phyloP scores from a whole-genome alignment of 179 eudicot species.

The Corrigiola litoralis region DNA sequence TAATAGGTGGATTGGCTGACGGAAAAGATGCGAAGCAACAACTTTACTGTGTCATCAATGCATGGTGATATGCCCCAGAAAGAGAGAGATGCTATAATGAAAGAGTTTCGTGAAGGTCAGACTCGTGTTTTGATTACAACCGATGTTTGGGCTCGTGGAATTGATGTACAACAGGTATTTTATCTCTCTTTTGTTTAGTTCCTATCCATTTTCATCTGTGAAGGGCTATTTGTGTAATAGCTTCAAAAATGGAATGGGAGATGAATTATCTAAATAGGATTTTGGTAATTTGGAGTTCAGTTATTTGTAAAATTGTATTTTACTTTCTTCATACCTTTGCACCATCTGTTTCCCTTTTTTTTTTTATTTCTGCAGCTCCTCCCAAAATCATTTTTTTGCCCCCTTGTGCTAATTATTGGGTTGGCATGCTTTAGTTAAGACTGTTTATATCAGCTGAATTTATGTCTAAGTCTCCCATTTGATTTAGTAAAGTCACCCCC shows the following conservation, averaged over 20 bases:
- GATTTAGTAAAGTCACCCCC: too few relatives aligned
- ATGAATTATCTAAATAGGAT: too few relatives aligned
- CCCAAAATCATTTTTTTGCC: too few relatives aligned
- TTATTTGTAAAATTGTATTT: too few relatives aligned
- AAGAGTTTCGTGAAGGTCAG: constrained; percentile 64
- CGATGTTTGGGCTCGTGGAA: constrained; percentile 97
- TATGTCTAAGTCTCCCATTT: too few relatives aligned
- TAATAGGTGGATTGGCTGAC: constrained; percentile 93
- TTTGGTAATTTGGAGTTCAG: too few relatives aligned
- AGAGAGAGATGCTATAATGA: constrained; percentile 97
- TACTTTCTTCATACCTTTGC: too few relatives aligned
- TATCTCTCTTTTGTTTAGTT: background rate
- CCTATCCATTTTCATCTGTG: background rate
- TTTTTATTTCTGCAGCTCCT: too few relatives aligned
- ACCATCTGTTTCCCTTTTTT: too few relatives aligned
- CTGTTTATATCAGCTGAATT: too few relatives aligned
- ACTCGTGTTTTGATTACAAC: constrained; percentile 96
- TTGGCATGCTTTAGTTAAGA: too few relatives aligned
- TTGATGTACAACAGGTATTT: constrained; percentile 93
- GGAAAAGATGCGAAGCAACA: constrained; percentile 86
- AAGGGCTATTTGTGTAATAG: background rate
- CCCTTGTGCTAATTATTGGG: too few relatives aligned
- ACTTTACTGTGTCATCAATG: constrained; percentile 93
- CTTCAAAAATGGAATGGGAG: background rate
- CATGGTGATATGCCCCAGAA: constrained; percentile 99